Base-by-base conservation (phyloP, 495 filamentous ascomycete genomes). In the Chaetomidium leptoderma region DNA sequence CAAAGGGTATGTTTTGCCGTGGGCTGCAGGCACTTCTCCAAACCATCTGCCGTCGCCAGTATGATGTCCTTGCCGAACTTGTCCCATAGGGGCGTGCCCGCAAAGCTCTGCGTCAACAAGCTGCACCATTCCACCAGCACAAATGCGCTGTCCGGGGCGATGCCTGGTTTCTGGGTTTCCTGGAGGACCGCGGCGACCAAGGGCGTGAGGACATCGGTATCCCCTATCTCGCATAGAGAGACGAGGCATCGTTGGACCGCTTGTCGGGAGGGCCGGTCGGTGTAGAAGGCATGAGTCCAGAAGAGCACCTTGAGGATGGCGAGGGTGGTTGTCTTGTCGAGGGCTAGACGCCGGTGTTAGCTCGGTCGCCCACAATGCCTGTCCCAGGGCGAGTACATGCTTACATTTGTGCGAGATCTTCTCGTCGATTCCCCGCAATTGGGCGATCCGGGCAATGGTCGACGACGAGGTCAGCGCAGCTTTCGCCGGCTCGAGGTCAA, bases 61-160 rank as follows among this genome's bases (percentile, higher is more conserved):
- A 89, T 70, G 16, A 89, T 66, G 21, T 87, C 80, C 45, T 85
- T 70, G 16, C 87, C 87, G 63, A 80, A 83, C 49, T 77, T 76
- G n/a, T 88, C 78, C 80, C 88, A 90, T 37, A 72, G 70, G 29
- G 69, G 76, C 56, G 67, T 81, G 55, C 73, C 76, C 53, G 68
- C 78, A 42, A 79, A 69, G 47, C 82, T 76, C 65, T 88, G 84
- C 40, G 93, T 73, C 13, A 95, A 71, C 57, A 91, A 67, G 46
- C 84, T 88, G 67, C 86, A 89, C 93, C 91, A 98, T 66, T 92
- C 88, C 13, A 92, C 76, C 60, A 98, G 75, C n/a, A 95, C 88
- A 63, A 96, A 92, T 1, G 91, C 89, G 66, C 84, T 91, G 23
- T 82, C 80, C 2, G 89, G 73, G 23, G 92, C 88, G 60, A 97